Evolutionary conservation across 2,329 filamentous ascomycete species (phyloP).

Genomic region (Neofusicoccum kwambonambiense): DNA sequence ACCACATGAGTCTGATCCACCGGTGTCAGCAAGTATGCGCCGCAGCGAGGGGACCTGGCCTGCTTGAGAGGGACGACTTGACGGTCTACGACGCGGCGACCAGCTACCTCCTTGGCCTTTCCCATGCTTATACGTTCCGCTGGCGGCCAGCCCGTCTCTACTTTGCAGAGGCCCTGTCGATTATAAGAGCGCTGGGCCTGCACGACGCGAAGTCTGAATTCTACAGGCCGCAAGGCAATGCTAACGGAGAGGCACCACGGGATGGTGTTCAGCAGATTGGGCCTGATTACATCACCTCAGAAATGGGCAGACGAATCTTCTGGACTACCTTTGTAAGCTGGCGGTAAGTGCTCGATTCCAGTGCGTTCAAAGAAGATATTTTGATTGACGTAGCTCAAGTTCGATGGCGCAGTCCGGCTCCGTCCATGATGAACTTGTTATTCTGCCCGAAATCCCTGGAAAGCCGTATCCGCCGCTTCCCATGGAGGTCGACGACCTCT

Average conservation of each 20-base stretch:
- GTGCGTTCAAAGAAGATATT: conserved; percentile 7
- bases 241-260: not conserved
- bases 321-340: conserved; percentile 79
- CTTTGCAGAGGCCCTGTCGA: conserved; percentile 68
- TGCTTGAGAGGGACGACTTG: conserved; percentile 54
- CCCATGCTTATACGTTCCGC: conserved; percentile 66
- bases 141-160: conserved; percentile 68
- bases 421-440: conserved; percentile 67
- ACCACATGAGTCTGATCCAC: conserved; percentile 67
- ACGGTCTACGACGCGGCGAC: conserved; percentile 65
- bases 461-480: conserved; percentile 78
- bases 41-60: conserved; percentile 61
- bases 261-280: not conserved
- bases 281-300: conserved; percentile 43
- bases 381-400: conserved; percentile 39
- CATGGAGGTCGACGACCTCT: conserved; percentile 79
- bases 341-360: conserved; percentile 43
- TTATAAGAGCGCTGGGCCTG: conserved; percentile 66
- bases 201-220: conserved; percentile 51
- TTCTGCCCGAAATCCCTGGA: conserved; percentile 72
- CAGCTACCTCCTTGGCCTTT: conserved; percentile 71
- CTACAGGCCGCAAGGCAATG: conserved; percentile 1
- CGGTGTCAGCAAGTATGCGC: conserved; percentile 69
- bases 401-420: conserved; percentile 77
- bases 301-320: conserved; percentile 65